Evolutionary conservation across 1,284 basidiomycete species (phyloP).

Genomic region (Malassezia pachydermatis): DNA sequence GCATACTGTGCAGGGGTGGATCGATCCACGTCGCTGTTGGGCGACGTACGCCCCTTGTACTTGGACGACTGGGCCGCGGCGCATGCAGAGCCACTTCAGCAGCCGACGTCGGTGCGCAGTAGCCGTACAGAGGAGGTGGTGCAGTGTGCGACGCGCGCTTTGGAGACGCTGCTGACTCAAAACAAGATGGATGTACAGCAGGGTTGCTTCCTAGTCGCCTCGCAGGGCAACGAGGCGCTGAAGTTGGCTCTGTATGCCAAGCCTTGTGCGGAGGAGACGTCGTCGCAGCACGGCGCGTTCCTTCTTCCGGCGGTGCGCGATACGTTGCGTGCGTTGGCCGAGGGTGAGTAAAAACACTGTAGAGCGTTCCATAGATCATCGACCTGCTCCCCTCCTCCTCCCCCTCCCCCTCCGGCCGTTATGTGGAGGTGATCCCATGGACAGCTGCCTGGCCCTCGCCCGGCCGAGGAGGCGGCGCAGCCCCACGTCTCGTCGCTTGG

Average conservation of each 20-base stretch:
- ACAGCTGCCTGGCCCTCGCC: too few relatives aligned
- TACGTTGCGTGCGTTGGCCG: background rate
- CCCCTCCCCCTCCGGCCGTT: too few relatives aligned
- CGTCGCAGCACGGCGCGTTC: background rate
- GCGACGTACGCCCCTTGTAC: background rate
- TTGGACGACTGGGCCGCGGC: constrained; percentile 11
- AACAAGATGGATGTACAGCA: background rate
- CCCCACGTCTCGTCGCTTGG: constrained; percentile 2
- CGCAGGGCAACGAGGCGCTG: background rate
- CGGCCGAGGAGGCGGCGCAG: too few relatives aligned
- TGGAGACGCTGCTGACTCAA: background rate
- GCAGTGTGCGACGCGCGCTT: background rate
- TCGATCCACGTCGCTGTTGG: constrained; percentile 2
- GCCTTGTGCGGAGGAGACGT: too few relatives aligned
- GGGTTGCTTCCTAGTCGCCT: constrained; percentile 7
- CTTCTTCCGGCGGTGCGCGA: background rate
- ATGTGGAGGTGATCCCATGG: too few relatives aligned
- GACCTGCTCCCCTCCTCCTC: too few relatives aligned
- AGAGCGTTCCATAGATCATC: background rate
- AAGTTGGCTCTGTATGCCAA: constrained; percentile 8
- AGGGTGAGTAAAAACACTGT: background rate
- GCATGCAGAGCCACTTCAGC: too few relatives aligned
- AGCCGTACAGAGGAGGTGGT: too few relatives aligned
- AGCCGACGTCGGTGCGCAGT: too few relatives aligned
- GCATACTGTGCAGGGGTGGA: background rate